Base-by-base conservation (phyloP, 768 basidiomycete genomes). In the Russula dissimulans region DNA sequence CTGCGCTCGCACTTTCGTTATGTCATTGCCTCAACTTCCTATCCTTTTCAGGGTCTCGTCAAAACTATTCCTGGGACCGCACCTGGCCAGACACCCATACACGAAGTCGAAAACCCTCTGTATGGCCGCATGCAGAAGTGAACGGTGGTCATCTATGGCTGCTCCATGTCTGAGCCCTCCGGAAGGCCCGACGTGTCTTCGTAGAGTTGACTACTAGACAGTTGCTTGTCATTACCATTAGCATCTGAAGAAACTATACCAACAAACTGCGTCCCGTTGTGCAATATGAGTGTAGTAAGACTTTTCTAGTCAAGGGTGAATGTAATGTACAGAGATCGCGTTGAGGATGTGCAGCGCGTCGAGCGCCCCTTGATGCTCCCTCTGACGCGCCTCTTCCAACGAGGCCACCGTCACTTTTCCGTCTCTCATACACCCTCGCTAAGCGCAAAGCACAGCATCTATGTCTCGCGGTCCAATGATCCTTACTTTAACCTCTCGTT, bases 51-150 rank as follows among this genome's bases (percentile, higher is more conserved):
- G 95, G 93, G 93, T 66, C 80, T 97, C 60, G 81, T 78, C 43
- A 98, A 98, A 76, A 84, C 82, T 46, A 94, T 98, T 66, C 95
- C 95, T 29, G 95, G 92, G 8, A 78, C 90, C 46, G 87, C 95
- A 60, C 79, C 79, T 64, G 91, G 88, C 60, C 79, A 89, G 72
- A 79, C 81, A 39, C 93, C 83, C 60, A 84, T 97, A 71, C 93
- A 98, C 73, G 94, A 97, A 71, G 81, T 92, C 70, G 78, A 85
- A 73, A 88, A 77, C 60, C 93, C 95, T 4, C 81, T 95, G 70
- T 93, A 83, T 76, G 86, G 82, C 65, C 75, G 83, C 45, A 78
- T 92, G 66, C 94, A 95, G 79, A 95, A 94, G 77, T 95, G 75
- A 72, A 57, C 53, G 29, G 31, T 12, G 18, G 36, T 18, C 15